Evolutionary conservation across 768 basidiomycete genomes (phyloP).

Genomic region (Floccularia luteovirens): DNA sequence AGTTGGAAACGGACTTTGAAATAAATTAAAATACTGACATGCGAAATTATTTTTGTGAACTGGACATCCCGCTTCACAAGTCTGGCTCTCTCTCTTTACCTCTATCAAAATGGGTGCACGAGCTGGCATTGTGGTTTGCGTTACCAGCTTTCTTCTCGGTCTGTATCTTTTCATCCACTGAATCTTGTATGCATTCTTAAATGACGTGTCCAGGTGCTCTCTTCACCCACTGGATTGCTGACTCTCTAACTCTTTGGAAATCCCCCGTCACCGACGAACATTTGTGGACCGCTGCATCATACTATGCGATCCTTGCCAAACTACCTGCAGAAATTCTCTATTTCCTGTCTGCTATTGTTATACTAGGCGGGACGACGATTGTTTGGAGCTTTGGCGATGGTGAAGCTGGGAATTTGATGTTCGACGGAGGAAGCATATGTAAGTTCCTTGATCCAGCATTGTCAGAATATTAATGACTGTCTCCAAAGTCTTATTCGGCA

Average conservation of each 20-base stretch:
- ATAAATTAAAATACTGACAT: no score
- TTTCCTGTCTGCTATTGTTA: constrained; percentile 45
- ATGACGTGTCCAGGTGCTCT: constrained; percentile 49
- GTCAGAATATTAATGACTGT: constrained; percentile 3
- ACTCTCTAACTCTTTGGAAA: constrained; percentile 86
- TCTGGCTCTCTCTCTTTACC: no score
- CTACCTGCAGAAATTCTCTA: constrained; percentile 51
- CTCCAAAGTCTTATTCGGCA: constrained; percentile 62
- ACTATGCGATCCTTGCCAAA: constrained; percentile 74
- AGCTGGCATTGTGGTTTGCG: constrained; percentile 65
- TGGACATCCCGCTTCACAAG: no score
- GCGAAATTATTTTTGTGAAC: no score
- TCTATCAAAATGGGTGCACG: constrained; percentile 61
- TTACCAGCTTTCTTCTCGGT: constrained; percentile 80
- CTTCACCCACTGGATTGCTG: constrained; percentile 91
- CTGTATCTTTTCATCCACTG: constrained; percentile 11
- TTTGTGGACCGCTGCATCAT: constrained; percentile 75
- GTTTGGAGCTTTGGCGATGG: constrained; percentile 76
- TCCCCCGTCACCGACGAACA: constrained; percentile 79
- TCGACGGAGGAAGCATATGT: constrained; percentile 88
- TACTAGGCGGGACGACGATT: constrained; percentile 58
- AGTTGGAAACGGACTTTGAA: no score
- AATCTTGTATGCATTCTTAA: constrained; percentile 3
- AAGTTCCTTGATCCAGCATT: constrained; percentile 17
- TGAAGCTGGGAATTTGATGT: constrained; percentile 81